Base-by-base conservation (phyloP, 495 filamentous ascomycete species). In the Talaromyces nanjingensis region DNA sequence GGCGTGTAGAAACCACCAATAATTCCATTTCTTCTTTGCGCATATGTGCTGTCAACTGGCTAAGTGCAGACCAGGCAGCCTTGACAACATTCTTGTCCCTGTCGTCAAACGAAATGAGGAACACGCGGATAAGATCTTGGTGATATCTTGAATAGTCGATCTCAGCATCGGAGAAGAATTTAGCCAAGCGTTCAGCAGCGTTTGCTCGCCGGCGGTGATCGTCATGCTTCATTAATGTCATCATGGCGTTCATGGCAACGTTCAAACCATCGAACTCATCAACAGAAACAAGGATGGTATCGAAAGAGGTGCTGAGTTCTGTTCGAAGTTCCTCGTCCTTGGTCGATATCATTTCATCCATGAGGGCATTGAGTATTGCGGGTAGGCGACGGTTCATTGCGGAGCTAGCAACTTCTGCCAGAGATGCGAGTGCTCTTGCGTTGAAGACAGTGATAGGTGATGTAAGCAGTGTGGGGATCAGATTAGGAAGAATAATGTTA, bases 11-110 rank as follows among this genome's bases (percentile, higher is more conserved):
- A 65, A 85, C 79, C 8, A 93, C 92, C n/a, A 98, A 78, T 0
- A 89, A 84, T 71, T 98, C 94, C 94, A 98, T 98, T 75, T 98
- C 94, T 74, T 98, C 94, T 72, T 98, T 98, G 72, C 89, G 90
- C 65, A 98, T 83, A 69, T 83, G 87, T 72, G 91, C 90, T 22
- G 91, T 97, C 67, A 98, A 84, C 67, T 89, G 91, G 68, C 80
- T 92, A 52, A 98, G 83, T 18, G 96, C 94, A 39, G 85, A 83
- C 94, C 96, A 98, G 18, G 93, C 89, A 29, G 91, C 85, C 79
- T 94, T 97, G 65, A 98, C 90, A 11, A 98, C 94, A 11, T 88
- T 86, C 66, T 73, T 74, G 70, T 98, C 94, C 6, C 81, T 70
- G 66, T 98, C 94, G 68, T 93, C 92, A 70, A 98, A 98, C 7